Base-by-base conservation (phyloP, 2,329 filamentous ascomycete genomes). In the Scolecobasidium constrictum region DNA sequence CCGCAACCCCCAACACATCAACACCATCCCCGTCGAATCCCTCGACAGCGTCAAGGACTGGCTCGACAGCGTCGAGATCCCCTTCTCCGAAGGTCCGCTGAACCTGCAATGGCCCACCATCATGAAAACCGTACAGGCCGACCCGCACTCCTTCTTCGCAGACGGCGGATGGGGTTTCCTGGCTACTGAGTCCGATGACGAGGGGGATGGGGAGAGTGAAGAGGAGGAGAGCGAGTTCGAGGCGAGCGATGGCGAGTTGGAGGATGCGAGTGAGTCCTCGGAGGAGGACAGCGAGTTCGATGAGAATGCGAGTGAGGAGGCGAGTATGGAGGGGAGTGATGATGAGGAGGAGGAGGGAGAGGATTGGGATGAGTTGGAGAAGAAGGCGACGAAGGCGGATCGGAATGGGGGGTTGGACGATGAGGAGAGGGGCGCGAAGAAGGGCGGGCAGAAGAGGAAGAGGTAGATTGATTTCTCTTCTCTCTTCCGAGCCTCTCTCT, bases 81-180 rank as follows among this genome's bases (percentile, higher is more conserved):
- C 92, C 15, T 96, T 81, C 68, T 84, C 79, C 11, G 93, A 98
- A 63, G 92, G 92, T 45, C 92, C 90, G 1, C 78, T 98, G 52
- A 98, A 98, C 67, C 73, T 98, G 45, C 96, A 96, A 72, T 98
- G 92, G 92, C 83, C 85, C 9, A 94, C 88, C 13, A 98, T 98
- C 58, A 98, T 98, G 87, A 98, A 98, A 73, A 98, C 92, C 0
- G 88, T 98, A 19, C 90, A 84, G 16, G 81, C 83, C 26, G 88
- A 98, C 58, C 86, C 92, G 2, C 90, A 98, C 59, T 78, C 83
- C 53, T 98, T 98, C 77, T 98, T 95, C 63, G 77, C 74, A 3
- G 90, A 96, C 50, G 92, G 93, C 22, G 92, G 92, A 36, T 98
- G 92, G 92, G 83, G 78, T 2, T 96, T 98, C 75, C 62, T 98